phyloP scores from a whole-genome alignment of 495 filamentous ascomycete genomes.

The Aspergillus coremiiformis region DNA sequence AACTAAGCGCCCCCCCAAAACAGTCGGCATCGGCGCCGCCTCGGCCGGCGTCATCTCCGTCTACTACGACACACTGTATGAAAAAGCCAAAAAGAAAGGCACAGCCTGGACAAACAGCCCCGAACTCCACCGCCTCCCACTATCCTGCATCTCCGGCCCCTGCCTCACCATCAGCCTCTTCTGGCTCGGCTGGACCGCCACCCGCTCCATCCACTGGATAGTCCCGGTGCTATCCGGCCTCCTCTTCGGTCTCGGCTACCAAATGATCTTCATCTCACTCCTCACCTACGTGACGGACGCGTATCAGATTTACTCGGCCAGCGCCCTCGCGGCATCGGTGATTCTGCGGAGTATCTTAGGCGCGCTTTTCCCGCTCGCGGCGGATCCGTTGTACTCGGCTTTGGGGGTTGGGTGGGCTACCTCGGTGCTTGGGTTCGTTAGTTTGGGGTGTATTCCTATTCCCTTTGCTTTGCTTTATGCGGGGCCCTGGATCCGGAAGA shows the following conservation, averaged over 20 bases:
- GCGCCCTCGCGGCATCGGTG: conserved; percentile 58
- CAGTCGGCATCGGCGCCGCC: conserved; percentile 33
- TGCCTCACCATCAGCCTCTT: conserved; percentile 56
- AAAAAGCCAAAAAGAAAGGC: conserved; percentile 30
- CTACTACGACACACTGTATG: conserved; percentile 48
- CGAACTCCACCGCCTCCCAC: conserved; percentile 58
- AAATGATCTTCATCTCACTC: conserved; percentile 58
- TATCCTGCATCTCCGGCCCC: conserved; percentile 60
- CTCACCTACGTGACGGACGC: conserved; percentile 74
- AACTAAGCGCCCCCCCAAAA: neutral
- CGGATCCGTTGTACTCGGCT: conserved; percentile 31
- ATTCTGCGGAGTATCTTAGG: conserved; percentile 55
- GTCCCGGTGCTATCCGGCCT: conserved; percentile 57
- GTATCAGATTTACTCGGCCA: conserved; percentile 64
- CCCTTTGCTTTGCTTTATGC: conserved; percentile 33
- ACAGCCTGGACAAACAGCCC: conserved; percentile 40
- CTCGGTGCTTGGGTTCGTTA: conserved; percentile 38
- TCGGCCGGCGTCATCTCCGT: conserved; percentile 37
- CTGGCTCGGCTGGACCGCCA: conserved; percentile 67
- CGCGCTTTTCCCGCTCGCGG: conserved; percentile 44
- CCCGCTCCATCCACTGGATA: conserved; percentile 49
- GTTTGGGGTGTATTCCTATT: conserved; percentile 34
- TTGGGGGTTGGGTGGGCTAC: conserved; percentile 41
- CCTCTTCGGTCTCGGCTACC: conserved; percentile 62
- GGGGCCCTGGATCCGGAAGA: conserved; percentile 30